Conservation (phyloP, 2,329 filamentous ascomycete genomes). For the Sporothrix globosa region DNA sequence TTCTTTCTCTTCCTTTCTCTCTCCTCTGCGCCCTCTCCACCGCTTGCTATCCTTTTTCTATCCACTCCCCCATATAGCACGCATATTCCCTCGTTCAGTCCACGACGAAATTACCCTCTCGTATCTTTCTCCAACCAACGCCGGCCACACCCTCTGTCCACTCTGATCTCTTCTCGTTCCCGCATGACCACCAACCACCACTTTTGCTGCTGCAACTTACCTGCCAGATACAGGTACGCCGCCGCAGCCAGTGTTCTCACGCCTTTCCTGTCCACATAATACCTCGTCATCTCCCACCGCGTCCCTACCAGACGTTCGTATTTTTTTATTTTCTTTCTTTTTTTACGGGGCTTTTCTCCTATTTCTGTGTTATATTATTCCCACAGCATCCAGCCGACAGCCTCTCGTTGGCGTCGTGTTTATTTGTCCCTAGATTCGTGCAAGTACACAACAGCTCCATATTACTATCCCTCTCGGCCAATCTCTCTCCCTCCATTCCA, state of each 20-base stretch:
- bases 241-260: not conserved
- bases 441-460: constrained; percentile 16
- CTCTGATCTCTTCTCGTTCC: constrained; percentile 24
- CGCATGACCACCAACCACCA: constrained; percentile 26
- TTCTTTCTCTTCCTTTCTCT: not conserved
- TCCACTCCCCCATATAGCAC: no score
- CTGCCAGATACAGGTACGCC: constrained; percentile 21
- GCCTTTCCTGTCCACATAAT: no score
- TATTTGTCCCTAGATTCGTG: constrained; percentile 4
- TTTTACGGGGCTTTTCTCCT: not conserved
- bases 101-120: no score
- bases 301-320: no score
- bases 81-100: not conserved
- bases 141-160: no score
- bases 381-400: not conserved
- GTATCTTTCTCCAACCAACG: not conserved
- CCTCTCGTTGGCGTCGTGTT: not conserved
- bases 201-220: constrained; percentile 4
- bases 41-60: not conserved
- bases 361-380: constrained; percentile 6
- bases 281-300: no score
- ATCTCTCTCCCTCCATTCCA: constrained; percentile 29
- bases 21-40: not conserved
- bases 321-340: no score
- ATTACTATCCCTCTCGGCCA: constrained; percentile 21